Base-by-base conservation (phyloP, 306 rosid genomes). In the Quercus robur region DNA sequence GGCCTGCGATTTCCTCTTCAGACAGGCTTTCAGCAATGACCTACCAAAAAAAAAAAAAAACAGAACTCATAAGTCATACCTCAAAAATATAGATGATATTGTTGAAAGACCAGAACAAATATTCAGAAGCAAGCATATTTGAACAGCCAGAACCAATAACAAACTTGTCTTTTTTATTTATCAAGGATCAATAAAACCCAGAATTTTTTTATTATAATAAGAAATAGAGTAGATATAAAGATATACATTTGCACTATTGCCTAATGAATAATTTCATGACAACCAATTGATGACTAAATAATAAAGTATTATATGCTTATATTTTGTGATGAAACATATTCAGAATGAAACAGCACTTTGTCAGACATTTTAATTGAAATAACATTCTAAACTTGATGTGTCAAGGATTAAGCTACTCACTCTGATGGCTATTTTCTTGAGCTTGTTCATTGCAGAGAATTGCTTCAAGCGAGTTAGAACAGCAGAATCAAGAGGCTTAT, bases 1-100 rank as follows among this genome's bases (percentile, higher is more conserved):
- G 79, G 56, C 99, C 99, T 12, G 85, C 99, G 56, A 95, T 95
- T 90, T 95, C 99, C 80, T 95, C 99, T 83, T 91, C 99, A 5
- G 98, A 93, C 44, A 95, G 80, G 72, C 73, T 91, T 84, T 95
- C 99, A 38, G 99, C 98, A 76, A 95, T 95, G 63, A 95, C 89
- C 99, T 93, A 84, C 76, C 14, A 3, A 75, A 79, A 85, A 41
- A 41, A 1, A 31, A 31, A 33, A 59, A 68, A 75, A 61, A 63
- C 63, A 74, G 31, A 72, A 35, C 55, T 58, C 4, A 30, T 57
- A 78, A 74, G 85, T 75, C 91, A 86, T 54, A 81, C 69, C 70
- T 17, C n/a, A 35, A 26, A 71, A 68, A 75, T 66, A 75, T 25
- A 52, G 70, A 17, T 73, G 71, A 30, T 80, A 56, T 54, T 14